These are phyloP conservation scores for Amaranthus cruentus DNA, from an alignment of 148 eudicot species.

Conservation along the genomic window DNA sequence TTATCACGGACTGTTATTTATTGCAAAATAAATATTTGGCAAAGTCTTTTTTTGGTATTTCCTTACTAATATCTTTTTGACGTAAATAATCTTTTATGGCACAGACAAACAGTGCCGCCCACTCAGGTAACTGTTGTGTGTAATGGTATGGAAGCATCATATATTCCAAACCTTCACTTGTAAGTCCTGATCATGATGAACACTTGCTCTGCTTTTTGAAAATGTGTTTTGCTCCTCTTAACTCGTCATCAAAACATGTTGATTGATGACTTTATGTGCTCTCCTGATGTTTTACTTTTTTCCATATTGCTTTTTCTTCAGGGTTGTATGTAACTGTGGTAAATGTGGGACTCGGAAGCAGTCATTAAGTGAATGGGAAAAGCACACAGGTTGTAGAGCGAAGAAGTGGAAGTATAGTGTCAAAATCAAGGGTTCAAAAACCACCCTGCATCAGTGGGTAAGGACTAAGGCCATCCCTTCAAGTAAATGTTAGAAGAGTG, in stretches of 20 bases:
- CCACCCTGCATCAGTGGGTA: conserved; percentile 78
- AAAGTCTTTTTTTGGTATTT: background rate
- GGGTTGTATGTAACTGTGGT: conserved; percentile 84
- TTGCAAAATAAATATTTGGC: background rate
- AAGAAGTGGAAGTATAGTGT: conserved; percentile 94
- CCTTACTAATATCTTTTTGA: background rate
- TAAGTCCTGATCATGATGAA: conserved; percentile 32
- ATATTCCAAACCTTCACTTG: conserved; percentile 68
- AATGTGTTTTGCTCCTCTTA: background rate
- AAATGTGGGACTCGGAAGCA: conserved; percentile 64
- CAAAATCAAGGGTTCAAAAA: conserved; percentile 66
- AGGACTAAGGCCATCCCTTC: background rate
- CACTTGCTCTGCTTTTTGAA: background rate
- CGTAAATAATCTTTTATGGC: conserved; percentile 7
- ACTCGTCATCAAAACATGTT: background rate
- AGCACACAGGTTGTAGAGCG: conserved; percentile 86
- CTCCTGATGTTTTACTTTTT: conserved; percentile 11
- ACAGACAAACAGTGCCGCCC: conserved; percentile 38
- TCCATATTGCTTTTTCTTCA: conserved; percentile 26
- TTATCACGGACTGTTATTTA: background rate
- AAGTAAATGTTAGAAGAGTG: background rate
- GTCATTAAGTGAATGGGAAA: conserved; percentile 80
- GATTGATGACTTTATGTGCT: background rate
- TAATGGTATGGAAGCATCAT: conserved; percentile 71
- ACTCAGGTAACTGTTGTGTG: conserved; percentile 69